phyloP scores from a whole-genome alignment of 1,284 basidiomycete genomes.

The Puccinia sorghi region DNA sequence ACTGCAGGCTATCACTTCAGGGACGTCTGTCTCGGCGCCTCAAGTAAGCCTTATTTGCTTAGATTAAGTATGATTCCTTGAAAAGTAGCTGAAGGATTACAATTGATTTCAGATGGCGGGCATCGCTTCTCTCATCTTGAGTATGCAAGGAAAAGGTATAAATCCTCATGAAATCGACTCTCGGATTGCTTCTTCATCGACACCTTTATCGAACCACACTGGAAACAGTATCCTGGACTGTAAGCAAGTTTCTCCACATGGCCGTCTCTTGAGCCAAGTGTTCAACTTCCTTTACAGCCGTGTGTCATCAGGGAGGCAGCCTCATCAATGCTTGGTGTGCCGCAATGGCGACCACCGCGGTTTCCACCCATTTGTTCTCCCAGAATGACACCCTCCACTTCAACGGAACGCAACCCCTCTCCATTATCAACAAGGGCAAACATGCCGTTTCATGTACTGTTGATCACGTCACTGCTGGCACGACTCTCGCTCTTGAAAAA shows the following conservation, averaged over 20 bases:
- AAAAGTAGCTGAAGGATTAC: background rate
- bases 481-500: slow-evolving; percentile 33
- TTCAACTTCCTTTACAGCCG: slow-evolving; percentile 25
- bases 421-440: slow-evolving; percentile 37
- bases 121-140: slow-evolving; percentile 44
- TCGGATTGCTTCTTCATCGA: slow-evolving; percentile 32
- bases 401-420: slow-evolving; percentile 32
- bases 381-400: slow-evolving; percentile 49
- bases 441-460: slow-evolving; percentile 22
- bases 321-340: slow-evolving; percentile 49
- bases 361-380: slow-evolving; percentile 42
- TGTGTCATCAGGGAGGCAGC: slow-evolving; percentile 47
- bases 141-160: slow-evolving; percentile 34
- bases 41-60: slow-evolving; percentile 8
- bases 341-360: slow-evolving; percentile 39
- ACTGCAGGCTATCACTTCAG: slow-evolving; percentile 45
- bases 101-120: slow-evolving; percentile 33
- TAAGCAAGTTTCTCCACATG: background rate
- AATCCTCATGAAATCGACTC: slow-evolving; percentile 29
- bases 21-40: slow-evolving; percentile 45
- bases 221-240: slow-evolving; percentile 42
- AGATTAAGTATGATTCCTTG: background rate
- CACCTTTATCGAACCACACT: slow-evolving; percentile 37
- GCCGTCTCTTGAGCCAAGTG: background rate
- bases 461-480: slow-evolving; percentile 42